Evolutionary conservation across 148 eudicot genomes (phyloP).

Genomic region (Rhododendron griersonianum): DNA sequence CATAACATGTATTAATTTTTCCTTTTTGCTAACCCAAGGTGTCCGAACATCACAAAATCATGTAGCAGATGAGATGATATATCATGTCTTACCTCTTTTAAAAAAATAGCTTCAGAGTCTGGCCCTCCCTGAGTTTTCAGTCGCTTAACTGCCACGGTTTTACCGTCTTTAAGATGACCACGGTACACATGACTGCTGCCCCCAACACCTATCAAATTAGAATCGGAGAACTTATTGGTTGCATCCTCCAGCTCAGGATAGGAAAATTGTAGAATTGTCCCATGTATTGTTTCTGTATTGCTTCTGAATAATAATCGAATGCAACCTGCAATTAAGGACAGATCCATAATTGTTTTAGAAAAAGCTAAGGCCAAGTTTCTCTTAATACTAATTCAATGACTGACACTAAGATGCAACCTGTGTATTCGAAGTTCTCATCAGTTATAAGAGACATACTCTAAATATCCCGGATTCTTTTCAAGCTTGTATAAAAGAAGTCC

Average conservation of each 20-base stretch:
- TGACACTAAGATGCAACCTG: background rate
- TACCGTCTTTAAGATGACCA: constrained; percentile 74
- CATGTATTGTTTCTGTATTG: constrained; percentile 36
- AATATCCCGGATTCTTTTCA: background rate
- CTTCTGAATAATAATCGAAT: constrained; percentile 39
- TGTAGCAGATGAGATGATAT: background rate
- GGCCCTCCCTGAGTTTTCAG: constrained; percentile 48
- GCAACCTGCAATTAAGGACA: constrained; percentile 50
- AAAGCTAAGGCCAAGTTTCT: background rate
- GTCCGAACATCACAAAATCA: background rate
- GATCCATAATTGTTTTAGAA: background rate
- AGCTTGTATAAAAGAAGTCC: background rate
- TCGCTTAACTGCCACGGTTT: constrained; percentile 69
- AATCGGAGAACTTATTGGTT: constrained; percentile 67
- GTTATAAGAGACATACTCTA: background rate
- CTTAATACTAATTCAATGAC: background rate
- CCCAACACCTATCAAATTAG: constrained; percentile 81
- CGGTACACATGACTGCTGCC: constrained; percentile 86
- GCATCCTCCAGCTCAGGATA: constrained; percentile 79
- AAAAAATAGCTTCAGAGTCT: constrained; percentile 62
- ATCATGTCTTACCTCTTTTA: constrained; percentile 60
- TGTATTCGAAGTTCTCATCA: background rate
- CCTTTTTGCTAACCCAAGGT: background rate
- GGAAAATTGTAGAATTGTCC: constrained; percentile 60
- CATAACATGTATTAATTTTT: background rate